Base-by-base conservation (phyloP, 306 rosid genomes). In the Oxytropis ochrocephala region DNA sequence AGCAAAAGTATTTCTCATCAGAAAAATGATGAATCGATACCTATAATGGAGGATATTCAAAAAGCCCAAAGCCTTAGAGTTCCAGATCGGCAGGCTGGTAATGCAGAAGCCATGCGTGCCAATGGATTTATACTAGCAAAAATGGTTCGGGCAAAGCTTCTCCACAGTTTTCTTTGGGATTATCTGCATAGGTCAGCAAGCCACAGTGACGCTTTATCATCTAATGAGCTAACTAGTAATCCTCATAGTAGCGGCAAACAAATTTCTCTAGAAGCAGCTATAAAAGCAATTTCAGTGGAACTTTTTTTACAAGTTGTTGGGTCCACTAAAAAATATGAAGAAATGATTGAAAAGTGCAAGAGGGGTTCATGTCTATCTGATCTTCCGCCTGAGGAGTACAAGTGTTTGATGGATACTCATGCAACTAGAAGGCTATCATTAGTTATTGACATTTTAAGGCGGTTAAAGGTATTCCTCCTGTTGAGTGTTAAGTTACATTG, bases 261-360 rank as follows among this genome's bases (percentile, higher is more conserved):
- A 58, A 88, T 94, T 84, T 82, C 84, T 21, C 78, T 94, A 68
- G 92, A 87, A 64, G 83, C 80, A 76, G 80, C 88, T 69, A 75
- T 90, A 35, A 85, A 75, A 82, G 92, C 83, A 19, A 87, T 94
- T 74, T 92, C 98, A 39, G 51, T 94, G 75, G 98, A 94, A 85
- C 82, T 94, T 74, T 94, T 90, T 78, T 80, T 88, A 77, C 96
- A 94, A 88, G 92, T 94, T 76, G 98, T 81, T 29, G 98, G 98
- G 30, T 85, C 96, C 57, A 72, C 85, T 74, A 30, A 79, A 66
- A 90, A 75, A 30, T 71, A 81, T 75, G 90, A 85, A 75, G 88
- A 79, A 74, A 84, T 94, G 96, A 65, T 90, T 76, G 88, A 90
- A 66, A 94, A 82, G 79, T 90, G 98, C 85, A 94, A 85, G 90